Conservation (phyloP, 495 filamentous ascomycete genomes). For the Neurospora sp. region DNA sequence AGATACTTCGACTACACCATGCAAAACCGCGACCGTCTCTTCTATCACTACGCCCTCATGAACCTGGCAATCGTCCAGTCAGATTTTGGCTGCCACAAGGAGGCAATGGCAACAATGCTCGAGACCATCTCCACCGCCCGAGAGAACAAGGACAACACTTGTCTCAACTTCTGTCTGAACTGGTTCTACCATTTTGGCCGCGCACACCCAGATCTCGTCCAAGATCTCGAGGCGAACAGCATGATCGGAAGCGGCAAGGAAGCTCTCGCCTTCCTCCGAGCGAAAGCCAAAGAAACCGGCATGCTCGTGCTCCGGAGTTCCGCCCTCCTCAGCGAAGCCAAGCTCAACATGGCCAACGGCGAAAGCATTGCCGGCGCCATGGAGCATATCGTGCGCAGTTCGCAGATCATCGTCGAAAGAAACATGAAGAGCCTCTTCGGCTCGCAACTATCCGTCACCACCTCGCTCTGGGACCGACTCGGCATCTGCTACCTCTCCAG, state of each 20-base stretch:
- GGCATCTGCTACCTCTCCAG: constrained; percentile 58
- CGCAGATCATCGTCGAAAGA: constrained; percentile 69
- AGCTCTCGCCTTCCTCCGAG: constrained; percentile 71
- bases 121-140: constrained; percentile 85
- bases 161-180: constrained; percentile 89
- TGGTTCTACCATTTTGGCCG: constrained; percentile 96
- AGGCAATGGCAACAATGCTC: constrained; percentile 87
- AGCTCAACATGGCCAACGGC: constrained; percentile 62
- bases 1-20: constrained; percentile 97
- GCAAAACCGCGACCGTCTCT: constrained; percentile 70
- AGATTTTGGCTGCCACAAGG: constrained; percentile 84
- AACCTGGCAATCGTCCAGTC: constrained; percentile 89
- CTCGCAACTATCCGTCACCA: constrained; percentile 58
- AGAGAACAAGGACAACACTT: constrained; percentile 85
- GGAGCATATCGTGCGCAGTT: constrained; percentile 70
- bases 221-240: constrained; percentile 56
- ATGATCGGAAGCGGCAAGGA: constrained; percentile 74
- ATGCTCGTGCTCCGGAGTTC: constrained; percentile 85
- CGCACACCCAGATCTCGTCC: constrained; percentile 68
- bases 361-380: constrained; percentile 69
- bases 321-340: constrained; percentile 78
- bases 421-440: constrained; percentile 64
- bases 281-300: constrained; percentile 77
- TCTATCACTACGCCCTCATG: constrained; percentile 94
- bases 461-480: constrained; percentile 66